Percentiles rank a stretch among this genome's conserved stretches.
These are phyloP conservation scores for Inga leiocalycina DNA, from an alignment of 306 rosid genomes.

Conservation along the genomic window DNA sequence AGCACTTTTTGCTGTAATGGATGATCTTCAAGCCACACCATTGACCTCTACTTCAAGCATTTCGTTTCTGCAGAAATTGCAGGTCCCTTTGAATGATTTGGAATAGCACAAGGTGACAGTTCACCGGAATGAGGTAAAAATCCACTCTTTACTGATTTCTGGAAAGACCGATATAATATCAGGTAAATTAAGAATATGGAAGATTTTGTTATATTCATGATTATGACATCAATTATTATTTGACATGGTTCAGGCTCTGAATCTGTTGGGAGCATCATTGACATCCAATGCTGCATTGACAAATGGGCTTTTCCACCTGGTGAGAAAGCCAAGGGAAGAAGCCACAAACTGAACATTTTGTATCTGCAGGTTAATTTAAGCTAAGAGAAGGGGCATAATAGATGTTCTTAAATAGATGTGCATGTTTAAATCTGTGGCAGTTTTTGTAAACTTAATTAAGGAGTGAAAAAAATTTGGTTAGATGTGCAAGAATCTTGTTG, in stretches of 20 bases:
- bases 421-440: background rate
- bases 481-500: too few species aligned
- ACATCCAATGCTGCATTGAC: background rate
- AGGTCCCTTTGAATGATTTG: slow-evolving; percentile 38
- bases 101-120: slow-evolving; percentile 36
- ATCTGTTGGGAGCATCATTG: background rate
- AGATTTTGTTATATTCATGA: background rate
- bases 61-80: slow-evolving; percentile 34
- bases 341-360: background rate
- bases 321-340: too few species aligned
- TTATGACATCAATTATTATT: background rate
- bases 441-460: background rate
- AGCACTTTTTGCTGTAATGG: slow-evolving; percentile 31
- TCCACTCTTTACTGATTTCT: background rate
- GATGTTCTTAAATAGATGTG: background rate
- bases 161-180: too few species aligned
- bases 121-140: background rate
- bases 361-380: background rate
- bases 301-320: background rate
- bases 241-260: background rate
- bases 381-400: background rate
- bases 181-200: background rate
- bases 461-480: too few species aligned
- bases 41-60: slow-evolving; percentile 27
- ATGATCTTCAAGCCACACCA: slow-evolving; percentile 38